Evolutionary conservation across 2,329 filamentous ascomycete genomes (phyloP), one percentile per base, ranked within the genome.

Genomic region (Diplodia seriata): DNA sequence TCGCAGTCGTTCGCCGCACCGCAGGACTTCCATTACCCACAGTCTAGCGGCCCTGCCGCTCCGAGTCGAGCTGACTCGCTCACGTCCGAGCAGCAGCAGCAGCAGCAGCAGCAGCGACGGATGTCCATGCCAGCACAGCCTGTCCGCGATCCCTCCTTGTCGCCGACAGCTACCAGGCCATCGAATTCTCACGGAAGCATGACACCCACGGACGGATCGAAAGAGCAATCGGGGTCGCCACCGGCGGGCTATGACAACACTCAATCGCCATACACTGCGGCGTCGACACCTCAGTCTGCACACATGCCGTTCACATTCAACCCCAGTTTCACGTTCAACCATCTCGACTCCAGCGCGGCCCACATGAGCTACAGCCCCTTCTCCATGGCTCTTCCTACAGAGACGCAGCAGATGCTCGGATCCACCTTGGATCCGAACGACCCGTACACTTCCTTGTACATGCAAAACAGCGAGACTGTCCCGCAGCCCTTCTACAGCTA

Each of bases 341-440:
- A 64, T 43, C 77, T 74, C 50, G 72, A 77, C 6, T 71, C 74
- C 29, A 66, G 40, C 29, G 70, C 68, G 29, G 75, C 76, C 64
- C 70, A 74, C n/a, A 53, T 78, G 26, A 74, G 38, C n/a, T 51
- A 77, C 55, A 79, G 79, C 51, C 83, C 84, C 11, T 78, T 87
- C 66, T 83, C 82, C 2, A 81, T 82, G 50, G 78, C 81, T 3
- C 75, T 87, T 26, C 85, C 86, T 26, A 75, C 81, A 4, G 83
- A 87, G 70, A 80, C 84, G 1, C 85, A 87, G 73, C 83, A 85
- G 72, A 76, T 87, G 20, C 76, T 87, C 6, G 84, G 82, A 18
- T 77, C 79, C 2, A 75, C 77, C 0, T 75, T 85, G 5, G 81
- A 84, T 69, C 76, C 77, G 2, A 80, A 78, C 36, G 81, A 85